phyloP scores from a whole-genome alignment of 2,329 filamentous ascomycete species.

The Aspergillus quadricinctus region DNA sequence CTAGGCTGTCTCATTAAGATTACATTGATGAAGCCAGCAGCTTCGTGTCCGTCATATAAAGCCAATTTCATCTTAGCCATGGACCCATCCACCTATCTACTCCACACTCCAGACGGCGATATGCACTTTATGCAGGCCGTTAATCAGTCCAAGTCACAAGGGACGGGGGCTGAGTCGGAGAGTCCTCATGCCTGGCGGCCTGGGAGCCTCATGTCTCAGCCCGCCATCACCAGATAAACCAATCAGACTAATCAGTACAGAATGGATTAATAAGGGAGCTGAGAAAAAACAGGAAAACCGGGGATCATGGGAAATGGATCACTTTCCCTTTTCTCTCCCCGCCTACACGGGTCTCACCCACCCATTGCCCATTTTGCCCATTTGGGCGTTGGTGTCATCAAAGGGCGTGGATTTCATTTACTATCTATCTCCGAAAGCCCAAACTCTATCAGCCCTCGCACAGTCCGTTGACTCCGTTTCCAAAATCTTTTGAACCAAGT shows the following conservation, averaged over 20 bases:
- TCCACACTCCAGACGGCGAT: not conserved
- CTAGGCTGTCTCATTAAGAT: not conserved
- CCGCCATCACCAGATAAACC: not conserved
- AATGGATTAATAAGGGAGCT: not conserved
- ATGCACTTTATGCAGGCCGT: not conserved
- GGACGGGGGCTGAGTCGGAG: not conserved
- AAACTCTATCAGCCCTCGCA: not conserved
- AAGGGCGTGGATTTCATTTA: not conserved
- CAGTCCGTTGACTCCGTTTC: not conserved
- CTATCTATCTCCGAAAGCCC: not conserved
- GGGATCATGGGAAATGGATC: conserved; percentile 4
- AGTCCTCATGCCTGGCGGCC: not conserved
- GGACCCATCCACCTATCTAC: not conserved
- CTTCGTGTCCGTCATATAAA: not conserved
- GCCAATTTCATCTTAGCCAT: not conserved
- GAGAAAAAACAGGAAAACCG: not conserved
- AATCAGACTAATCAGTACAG: not conserved
- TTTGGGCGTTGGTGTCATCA: conserved; percentile 17
- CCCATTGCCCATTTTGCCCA: conserved; percentile 5
- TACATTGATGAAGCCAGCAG: not conserved
- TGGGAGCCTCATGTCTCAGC: not conserved
- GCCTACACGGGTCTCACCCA: conserved; percentile 4
- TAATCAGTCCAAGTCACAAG: not conserved
- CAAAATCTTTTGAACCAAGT: not conserved
- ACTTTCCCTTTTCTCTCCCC: conserved; percentile 23